These are phyloP conservation scores for Plasmodium coatneyi DNA, from an alignment of 169 alveolate species.

Conservation along the genomic window DNA sequence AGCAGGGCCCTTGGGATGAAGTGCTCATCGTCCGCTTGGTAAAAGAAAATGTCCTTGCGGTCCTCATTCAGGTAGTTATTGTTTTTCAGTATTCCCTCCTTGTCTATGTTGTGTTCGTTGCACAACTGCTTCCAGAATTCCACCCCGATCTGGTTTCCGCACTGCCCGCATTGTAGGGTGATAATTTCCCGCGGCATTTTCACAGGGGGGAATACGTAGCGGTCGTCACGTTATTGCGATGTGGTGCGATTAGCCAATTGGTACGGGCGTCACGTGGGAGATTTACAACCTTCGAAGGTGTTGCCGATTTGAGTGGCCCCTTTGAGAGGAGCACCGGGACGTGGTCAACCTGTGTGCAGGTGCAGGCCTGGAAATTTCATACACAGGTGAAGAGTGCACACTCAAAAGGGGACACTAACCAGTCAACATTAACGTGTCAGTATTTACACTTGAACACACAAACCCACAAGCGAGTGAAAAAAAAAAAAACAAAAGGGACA, in stretches of 20 bases:
- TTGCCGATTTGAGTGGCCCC: background rate
- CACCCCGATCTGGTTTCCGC: constrained; percentile 99
- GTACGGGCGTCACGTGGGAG: no score
- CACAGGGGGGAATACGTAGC: background rate
- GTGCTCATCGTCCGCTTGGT: constrained; percentile 94
- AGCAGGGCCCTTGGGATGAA: constrained; percentile 96
- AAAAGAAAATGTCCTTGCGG: constrained; percentile 98
- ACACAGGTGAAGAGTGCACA: background rate
- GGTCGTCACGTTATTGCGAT: background rate
- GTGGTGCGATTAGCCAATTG: background rate
- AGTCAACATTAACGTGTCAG: background rate
- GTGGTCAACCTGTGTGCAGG: background rate
- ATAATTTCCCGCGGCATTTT: constrained; percentile 99
- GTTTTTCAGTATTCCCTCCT: constrained; percentile 82
- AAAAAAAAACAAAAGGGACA: background rate
- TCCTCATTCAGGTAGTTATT: constrained; percentile 91
- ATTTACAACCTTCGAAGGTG: background rate
- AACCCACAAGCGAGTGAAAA: background rate
- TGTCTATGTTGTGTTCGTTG: constrained; percentile 97
- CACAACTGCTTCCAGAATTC: constrained; percentile 99
- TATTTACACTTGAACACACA: background rate
- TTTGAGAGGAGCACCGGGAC: background rate
- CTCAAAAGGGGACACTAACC: no score
- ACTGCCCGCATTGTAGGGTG: constrained; percentile 98
- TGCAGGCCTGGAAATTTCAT: background rate